Base-by-base conservation (phyloP, 2,329 filamentous ascomycete genomes). In the Penicillium brasilianum region DNA sequence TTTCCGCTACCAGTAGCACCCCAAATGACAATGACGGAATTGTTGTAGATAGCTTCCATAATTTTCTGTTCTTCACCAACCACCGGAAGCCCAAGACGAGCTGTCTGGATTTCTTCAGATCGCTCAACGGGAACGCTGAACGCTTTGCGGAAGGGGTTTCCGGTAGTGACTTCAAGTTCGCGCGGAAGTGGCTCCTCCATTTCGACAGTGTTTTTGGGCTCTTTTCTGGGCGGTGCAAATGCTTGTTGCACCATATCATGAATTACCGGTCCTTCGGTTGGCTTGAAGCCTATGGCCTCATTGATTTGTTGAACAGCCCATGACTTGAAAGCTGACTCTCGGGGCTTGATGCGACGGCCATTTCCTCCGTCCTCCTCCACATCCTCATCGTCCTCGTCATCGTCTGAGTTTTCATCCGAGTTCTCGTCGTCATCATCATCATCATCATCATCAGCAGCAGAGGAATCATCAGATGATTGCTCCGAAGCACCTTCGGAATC, bases 1-100 rank as follows among this genome's bases (percentile, higher is more conserved):
- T 99, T 99, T 75, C 95, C 95, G 64, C 93, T 97, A 77, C 95
- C 95, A 36, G 96, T 99, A 14, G 93, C 90, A 77, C 95, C 95
- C 79, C 94, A 97, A 8, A 99, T 87, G 11, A 99, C 90, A 1
- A 97, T 91, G 3, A 92, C 88, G 55, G 94, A 86, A 74, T 97
- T 90, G 73, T 94, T 94, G 77, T 97, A 90, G 52, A 99, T 92
- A 0, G 93, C 93, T 77, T 99, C 95, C 93, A 99, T 98, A 32
- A 99, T 93, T 71, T 90, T 93, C 74, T 99, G 95, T 76, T 99
- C 95, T 75, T 98, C 93, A 1, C 91, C 91, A 1, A 98, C 92
- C 1, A 99, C 91, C 0, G 95, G 95, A 16, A 99, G 83, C 58
- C 90, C 87, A 50, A 96, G 77, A 13, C 95, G 88, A 11, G 89